Conservation (phyloP, 2,329 filamentous ascomycete genomes). For the Decorospora gaudefroyi region DNA sequence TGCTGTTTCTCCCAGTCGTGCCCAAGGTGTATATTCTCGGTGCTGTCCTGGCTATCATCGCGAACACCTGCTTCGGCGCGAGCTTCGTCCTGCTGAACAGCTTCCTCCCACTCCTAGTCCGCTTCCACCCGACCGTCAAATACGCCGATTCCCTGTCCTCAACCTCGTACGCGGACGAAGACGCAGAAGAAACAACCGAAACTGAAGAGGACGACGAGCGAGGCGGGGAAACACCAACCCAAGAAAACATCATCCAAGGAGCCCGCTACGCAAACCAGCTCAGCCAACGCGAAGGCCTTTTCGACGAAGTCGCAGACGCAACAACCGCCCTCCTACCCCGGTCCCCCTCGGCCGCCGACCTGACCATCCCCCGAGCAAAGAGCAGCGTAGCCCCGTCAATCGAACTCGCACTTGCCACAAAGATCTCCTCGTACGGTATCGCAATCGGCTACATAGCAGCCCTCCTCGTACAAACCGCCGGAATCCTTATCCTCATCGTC, state of each 20-base stretch:
- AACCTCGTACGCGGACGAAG: conserved; percentile 31
- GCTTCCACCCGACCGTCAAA: conserved; percentile 71
- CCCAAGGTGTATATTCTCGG: conserved; percentile 79
- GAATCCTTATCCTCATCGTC: conserved; percentile 70
- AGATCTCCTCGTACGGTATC: conserved; percentile 89
- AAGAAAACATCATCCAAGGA: conserved; percentile 29
- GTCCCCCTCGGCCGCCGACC: conserved; percentile 27
- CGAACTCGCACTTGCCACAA: conserved; percentile 81
- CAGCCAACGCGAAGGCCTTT: conserved; percentile 30
- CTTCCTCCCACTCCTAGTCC: conserved; percentile 86
- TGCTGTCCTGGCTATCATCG: conserved; percentile 81
- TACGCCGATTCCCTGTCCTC: conserved; percentile 34
- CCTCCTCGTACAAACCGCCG: conserved; percentile 78
- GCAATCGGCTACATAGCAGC: conserved; percentile 92
- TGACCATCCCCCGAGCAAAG: conserved; percentile 38
- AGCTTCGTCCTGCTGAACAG: conserved; percentile 96
- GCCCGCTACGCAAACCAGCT: conserved; percentile 37
- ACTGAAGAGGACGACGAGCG: conserved; percentile 14
- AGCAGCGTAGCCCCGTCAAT: conserved; percentile 55
- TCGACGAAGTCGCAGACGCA: conserved; percentile 39
- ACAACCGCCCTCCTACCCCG: conserved; percentile 47
- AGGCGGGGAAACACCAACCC: conserved; percentile 17
- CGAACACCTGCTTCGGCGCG: conserved; percentile 92
- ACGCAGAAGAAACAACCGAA: conserved; percentile 37
- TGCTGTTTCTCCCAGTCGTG: conserved; percentile 81